Percentiles rank a stretch among this genome's conserved stretches.
Conservation (phyloP, 805 yeast genomes). For the Candida nanaspora region DNA sequence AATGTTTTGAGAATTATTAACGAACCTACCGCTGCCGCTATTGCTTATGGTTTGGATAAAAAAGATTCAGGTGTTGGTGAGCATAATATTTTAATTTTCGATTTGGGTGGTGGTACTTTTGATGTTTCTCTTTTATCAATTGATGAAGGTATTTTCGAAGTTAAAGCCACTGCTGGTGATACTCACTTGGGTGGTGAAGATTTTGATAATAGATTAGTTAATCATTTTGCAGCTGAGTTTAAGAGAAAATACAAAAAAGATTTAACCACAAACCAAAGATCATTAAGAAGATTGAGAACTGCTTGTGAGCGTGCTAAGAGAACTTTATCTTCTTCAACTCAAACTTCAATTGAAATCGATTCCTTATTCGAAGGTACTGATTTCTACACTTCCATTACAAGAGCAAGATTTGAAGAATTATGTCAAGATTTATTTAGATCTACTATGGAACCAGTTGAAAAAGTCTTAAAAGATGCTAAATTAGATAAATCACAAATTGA, state of each 20-base stretch:
- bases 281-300: conserved; percentile 96
- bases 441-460: conserved; percentile 91
- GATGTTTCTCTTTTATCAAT: conserved; percentile 74
- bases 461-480: conserved; percentile 85
- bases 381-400: conserved; percentile 91
- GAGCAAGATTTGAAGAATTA: conserved; percentile 96
- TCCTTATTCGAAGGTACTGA: conserved; percentile 92
- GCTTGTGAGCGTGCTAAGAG: conserved; percentile 99
- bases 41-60: conserved; percentile 70
- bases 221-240: conserved; percentile 89
- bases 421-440: conserved; percentile 93
- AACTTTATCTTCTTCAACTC: conserved; percentile 92
- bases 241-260: conserved; percentile 98
- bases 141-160: conserved; percentile 77
- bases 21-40: conserved; percentile 84
- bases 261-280: conserved; percentile 87
- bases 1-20: conserved; percentile 70
- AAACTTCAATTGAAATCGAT: conserved; percentile 92
- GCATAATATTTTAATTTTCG: conserved; percentile 55
- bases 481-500: conserved; percentile 84
- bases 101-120: conserved; percentile 82
- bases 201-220: conserved; percentile 73
- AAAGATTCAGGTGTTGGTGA: conserved; percentile 33
- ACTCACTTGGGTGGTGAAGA: conserved; percentile 86
- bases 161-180: conserved; percentile 76